These are phyloP conservation scores for Calonectria fujianensis DNA, from an alignment of 2,329 filamentous ascomycete species.

Conservation along the genomic window DNA sequence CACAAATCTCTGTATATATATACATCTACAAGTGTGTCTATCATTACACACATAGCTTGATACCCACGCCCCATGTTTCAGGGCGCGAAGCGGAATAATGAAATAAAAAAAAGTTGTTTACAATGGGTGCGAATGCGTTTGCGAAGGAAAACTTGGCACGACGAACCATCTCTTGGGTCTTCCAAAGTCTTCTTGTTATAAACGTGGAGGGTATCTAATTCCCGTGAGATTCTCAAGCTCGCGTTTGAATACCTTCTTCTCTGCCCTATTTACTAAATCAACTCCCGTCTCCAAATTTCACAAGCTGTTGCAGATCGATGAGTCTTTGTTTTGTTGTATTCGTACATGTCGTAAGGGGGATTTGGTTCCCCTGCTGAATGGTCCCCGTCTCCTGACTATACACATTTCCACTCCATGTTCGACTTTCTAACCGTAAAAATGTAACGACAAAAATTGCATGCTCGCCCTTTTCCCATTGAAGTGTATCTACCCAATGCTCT, in stretches of 20 bases:
- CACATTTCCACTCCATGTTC: slow-evolving; percentile 18
- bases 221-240: slow-evolving; percentile 14
- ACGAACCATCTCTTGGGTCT: background rate
- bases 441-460: slow-evolving; percentile 30
- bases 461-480: slow-evolving; percentile 40
- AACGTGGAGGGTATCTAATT: slow-evolving; percentile 41
- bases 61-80: slow-evolving; percentile 51
- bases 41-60: slow-evolving; percentile 49
- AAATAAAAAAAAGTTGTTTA: slow-evolving; percentile 32
- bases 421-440: slow-evolving; percentile 25
- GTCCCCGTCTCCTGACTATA: slow-evolving; percentile 34
- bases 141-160: background rate
- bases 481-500: slow-evolving; percentile 40
- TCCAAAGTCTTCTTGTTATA: background rate
- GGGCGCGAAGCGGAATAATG: slow-evolving; percentile 52
- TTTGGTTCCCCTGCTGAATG: slow-evolving; percentile 35
- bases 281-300: slow-evolving; percentile 26
- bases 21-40: slow-evolving; percentile 24
- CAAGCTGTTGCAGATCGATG: slow-evolving; percentile 1
- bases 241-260: background rate
- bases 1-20: slow-evolving; percentile 47
- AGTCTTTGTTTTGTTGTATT: slow-evolving; percentile 47
- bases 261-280: background rate
- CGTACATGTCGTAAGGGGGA: slow-evolving; percentile 54
- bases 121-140: background rate